Evolutionary conservation across 495 filamentous ascomycete species (phyloP).

Genomic region (Parachaetomium inaequale): DNA sequence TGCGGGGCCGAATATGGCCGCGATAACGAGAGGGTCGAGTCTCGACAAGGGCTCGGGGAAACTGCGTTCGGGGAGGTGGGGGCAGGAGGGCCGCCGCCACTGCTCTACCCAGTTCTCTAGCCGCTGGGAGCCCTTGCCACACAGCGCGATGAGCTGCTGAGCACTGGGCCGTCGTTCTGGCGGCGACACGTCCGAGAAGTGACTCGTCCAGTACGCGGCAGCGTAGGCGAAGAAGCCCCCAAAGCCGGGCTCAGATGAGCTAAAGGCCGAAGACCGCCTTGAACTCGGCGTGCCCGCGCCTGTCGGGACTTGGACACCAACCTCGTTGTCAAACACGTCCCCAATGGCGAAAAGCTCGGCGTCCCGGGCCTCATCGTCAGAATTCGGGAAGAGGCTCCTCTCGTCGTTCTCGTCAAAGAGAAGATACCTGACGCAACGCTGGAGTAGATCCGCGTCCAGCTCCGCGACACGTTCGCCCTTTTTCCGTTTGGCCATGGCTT

Average conservation of each 20-base stretch:
- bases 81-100: background rate
- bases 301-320: background rate
- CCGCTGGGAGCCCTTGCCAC: background rate
- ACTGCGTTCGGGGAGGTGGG: background rate
- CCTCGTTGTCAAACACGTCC: background rate
- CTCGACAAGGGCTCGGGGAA: background rate
- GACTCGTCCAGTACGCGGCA: slow-evolving; percentile 1
- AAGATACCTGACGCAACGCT: slow-evolving; percentile 53
- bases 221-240: slow-evolving; percentile 1
- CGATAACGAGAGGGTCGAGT: background rate
- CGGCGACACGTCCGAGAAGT: background rate
- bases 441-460: slow-evolving; percentile 36
- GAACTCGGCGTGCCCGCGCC: background rate
- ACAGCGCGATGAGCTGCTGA: background rate
- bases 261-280: background rate
- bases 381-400: background rate
- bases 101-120: slow-evolving; percentile 1
- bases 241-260: background rate
- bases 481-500: background rate
- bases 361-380: background rate
- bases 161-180: background rate
- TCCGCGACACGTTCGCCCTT: slow-evolving; percentile 32
- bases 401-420: background rate
- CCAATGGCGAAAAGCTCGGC: background rate
- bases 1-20: background rate